Percentiles rank a stretch among this genome's conserved stretches.
Conservation (phyloP, 306 rosid genomes). For the Medicago arabica region DNA sequence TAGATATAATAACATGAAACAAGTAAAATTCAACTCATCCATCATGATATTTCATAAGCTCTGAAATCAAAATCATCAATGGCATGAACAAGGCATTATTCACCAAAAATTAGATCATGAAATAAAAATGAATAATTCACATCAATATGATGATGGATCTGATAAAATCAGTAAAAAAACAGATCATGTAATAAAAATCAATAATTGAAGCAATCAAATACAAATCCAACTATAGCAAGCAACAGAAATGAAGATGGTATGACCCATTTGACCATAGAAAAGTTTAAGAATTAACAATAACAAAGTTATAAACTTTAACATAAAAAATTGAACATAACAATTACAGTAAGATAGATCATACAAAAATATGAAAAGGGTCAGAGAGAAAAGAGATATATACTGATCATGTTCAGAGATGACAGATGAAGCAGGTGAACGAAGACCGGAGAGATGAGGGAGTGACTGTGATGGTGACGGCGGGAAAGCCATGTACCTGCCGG, state of each 20-base stretch:
- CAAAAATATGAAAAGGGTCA: not conserved
- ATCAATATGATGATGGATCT: not conserved
- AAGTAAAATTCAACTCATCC: not conserved
- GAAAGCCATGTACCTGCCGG: conserved; percentile 79
- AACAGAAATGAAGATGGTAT: not conserved
- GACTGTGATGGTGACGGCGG: conserved; percentile 84
- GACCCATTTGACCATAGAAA: conserved; percentile 1
- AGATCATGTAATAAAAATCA: conserved; percentile 39
- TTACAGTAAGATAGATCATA: conserved; percentile 11
- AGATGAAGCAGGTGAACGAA: conserved; percentile 80
- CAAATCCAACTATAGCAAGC: conserved; percentile 21
- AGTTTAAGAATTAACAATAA: not conserved
- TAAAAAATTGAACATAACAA: not conserved
- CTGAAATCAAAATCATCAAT: conserved; percentile 10
- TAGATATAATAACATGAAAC: conserved; percentile 2
- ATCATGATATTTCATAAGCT: conserved; percentile 13
- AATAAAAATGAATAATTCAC: not conserved
- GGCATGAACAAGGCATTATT: not conserved
- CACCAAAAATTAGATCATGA: not conserved
- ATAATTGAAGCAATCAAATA: not conserved
- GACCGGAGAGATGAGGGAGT: conserved; percentile 66
- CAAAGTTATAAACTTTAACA: not conserved
- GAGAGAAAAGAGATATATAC: conserved; percentile 42
- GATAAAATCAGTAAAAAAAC: conserved; percentile 17
- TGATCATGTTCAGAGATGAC: conserved; percentile 78